Evolutionary conservation across 176 grass and related monocot species (phyloP).

Genomic region (Puccinellia tenuiflora): DNA sequence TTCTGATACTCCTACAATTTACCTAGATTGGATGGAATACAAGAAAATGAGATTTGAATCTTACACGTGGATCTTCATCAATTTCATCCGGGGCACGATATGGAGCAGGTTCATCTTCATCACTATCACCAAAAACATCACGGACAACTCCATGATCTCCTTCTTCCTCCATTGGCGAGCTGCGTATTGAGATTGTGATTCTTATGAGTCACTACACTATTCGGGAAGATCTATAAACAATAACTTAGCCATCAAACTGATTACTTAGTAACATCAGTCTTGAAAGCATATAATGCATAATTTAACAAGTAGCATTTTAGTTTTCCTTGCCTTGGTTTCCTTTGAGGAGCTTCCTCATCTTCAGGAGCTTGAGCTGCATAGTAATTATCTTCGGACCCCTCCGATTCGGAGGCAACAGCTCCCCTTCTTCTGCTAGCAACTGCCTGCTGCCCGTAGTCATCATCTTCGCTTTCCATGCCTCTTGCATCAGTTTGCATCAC

Average conservation of each 20-base stretch:
- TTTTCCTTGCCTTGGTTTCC: slow-evolving; percentile 51
- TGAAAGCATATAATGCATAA: slow-evolving; percentile 14
- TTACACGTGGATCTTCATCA: slow-evolving; percentile 78
- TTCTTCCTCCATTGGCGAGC: slow-evolving; percentile 47
- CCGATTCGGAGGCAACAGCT: slow-evolving; percentile 69
- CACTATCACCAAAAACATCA: slow-evolving; percentile 91
- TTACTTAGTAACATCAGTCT: background rate
- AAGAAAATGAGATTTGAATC: slow-evolving; percentile 4
- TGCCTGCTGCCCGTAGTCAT: slow-evolving; percentile 60
- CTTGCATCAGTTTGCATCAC: slow-evolving; percentile 48
- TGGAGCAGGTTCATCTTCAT: slow-evolving; percentile 80
- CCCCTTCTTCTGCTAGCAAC: slow-evolving; percentile 76
- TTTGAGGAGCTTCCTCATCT: slow-evolving; percentile 46
- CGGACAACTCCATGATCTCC: slow-evolving; percentile 74
- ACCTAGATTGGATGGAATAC: background rate
- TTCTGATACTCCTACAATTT: background rate
- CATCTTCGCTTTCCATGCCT: slow-evolving; percentile 68
- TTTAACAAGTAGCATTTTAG: slow-evolving; percentile 5
- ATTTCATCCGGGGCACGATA: slow-evolving; percentile 60
- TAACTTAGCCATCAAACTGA: background rate
- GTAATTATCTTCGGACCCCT: slow-evolving; percentile 77
- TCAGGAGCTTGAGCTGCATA: slow-evolving; percentile 52
- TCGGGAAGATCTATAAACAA: slow-evolving; percentile 5
- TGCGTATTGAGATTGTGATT: slow-evolving; percentile 28
- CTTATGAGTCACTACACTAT: slow-evolving; percentile 4